Evolutionary conservation across 306 rosid species (phyloP).

Genomic region (Prunus mira): DNA sequence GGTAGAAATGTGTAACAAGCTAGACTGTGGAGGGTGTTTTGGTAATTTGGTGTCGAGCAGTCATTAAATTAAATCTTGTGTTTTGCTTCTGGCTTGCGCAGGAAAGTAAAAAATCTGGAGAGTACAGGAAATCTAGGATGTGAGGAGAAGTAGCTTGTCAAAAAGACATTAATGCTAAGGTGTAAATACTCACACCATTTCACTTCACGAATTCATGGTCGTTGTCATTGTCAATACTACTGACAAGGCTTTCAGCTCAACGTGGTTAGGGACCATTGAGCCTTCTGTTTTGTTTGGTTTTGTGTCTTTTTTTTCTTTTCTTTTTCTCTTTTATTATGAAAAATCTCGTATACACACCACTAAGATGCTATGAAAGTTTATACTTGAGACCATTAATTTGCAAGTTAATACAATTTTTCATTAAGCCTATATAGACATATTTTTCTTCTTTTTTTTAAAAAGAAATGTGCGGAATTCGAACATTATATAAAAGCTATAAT

Average conservation of each 20-base stretch:
- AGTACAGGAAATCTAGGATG: constrained; percentile 38
- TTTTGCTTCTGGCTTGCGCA: constrained; percentile 36
- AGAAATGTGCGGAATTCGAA: too few species aligned
- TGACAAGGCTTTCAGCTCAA: background rate
- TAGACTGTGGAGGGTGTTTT: background rate
- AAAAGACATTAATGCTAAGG: background rate
- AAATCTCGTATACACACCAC: too few species aligned
- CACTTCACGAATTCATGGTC: background rate
- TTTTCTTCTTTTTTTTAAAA: too few species aligned
- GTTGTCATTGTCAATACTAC: background rate
- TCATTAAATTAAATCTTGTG: constrained; percentile 33
- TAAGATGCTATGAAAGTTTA: accelerated
- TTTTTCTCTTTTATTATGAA: too few species aligned
- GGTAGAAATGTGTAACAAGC: background rate
- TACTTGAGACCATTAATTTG: accelerated
- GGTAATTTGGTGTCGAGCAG: background rate
- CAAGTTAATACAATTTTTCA: too few species aligned
- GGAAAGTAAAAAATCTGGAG: constrained; percentile 31
- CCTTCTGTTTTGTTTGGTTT: background rate
- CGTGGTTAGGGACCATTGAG: background rate
- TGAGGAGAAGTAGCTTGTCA: background rate
- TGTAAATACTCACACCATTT: background rate
- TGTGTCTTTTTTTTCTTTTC: background rate
- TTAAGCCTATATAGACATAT: too few species aligned
- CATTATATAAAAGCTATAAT: too few species aligned